Evolutionary conservation across 2,329 filamentous ascomycete species (phyloP), one percentile per base, ranked within the genome.

Genomic region (Neocatenulostroma microsporum): DNA sequence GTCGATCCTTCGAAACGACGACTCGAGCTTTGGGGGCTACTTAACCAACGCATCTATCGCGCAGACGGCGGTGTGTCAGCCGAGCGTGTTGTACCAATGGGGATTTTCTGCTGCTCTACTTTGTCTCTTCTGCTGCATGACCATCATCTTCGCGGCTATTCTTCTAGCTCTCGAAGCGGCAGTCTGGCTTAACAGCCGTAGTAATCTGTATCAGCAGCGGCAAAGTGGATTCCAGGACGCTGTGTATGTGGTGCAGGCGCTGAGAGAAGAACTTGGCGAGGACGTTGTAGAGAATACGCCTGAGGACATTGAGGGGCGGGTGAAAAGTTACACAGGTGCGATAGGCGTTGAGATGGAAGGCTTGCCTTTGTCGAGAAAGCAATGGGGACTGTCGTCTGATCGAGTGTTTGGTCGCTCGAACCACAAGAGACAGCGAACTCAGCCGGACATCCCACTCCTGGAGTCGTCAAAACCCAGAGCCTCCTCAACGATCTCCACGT

Each of bases 241-340:
- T 21, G 30, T 34, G 21, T 9, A 24, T 24, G 21, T 34, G 11
- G 30, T 34, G 11, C 30, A 34, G 18, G 30, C 20, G 7, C 20
- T 34, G n/a, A 34, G 13, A 20, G 30, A 34, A 20, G 30, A 34
- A 15, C 24, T 34, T 14, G 30, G 30, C 14, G 30, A 34, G 5
- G n/a, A 34, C 8, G 18, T 34, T 6, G 15, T 24, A 14, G 30
- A 34, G 9, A 12, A 34, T 13, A 9, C 18, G 18, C 7, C 30
- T 14, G 8, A 34, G 30, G 21, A 24, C 13, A 21, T 34, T 10
- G 18, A 24, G 9, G 9, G 11, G 5, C 18, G 30, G 14, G 12
- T 34, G 12, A 34, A 34, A 14, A 23, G 30, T 15, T 24, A 34
- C 15, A 34, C 19, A 5, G 30, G 30, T 10, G 30, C 30, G 5